Evolutionary conservation across 805 yeast genomes (phyloP), one percentile per base, ranked within the genome.

Genomic region (Pichia ethanolica): DNA sequence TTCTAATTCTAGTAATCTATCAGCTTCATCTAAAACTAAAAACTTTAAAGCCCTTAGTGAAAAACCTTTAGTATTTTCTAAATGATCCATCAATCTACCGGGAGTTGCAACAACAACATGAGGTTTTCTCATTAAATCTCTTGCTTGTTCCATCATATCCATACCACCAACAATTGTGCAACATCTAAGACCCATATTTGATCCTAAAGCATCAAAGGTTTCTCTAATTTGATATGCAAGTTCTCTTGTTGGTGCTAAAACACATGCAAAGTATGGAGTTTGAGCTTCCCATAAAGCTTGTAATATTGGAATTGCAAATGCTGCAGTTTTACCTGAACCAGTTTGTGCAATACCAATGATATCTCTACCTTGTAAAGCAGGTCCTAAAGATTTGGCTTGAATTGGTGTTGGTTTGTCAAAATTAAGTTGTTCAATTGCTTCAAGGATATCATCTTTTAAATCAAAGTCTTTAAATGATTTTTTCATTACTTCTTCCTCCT

Each of bases 281-380:
- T 91, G 96, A 30, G 83, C 89, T 48, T 88, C 81, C 89, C 96
- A 90, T 44, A 93, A 72, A 1, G 88, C 82, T 65, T 93, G 97
- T 34, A 93, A 73, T 42, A 93, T 88, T 1, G 99, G 99, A 46
- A 93, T 81, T 8, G 98, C 97, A 73, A 93, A 93, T 0, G 99
- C 99, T 0, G 98, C 99, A 0, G 99, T 93, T 67, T 91, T 91
- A 55, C 99, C 99, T 5, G 97, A 88, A 42, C 99, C 99, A 0
- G 99, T 91, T 62, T 91, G 97, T 0, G 99, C 99, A 53, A 91
- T 75, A 12, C 99, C 99, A 61, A 91, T 89, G 43, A 91, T 83
- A 69, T 91, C 99, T 56, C 89, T 81, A 4, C 97, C 97, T 56
- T 84, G 80, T 20, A 93, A 69, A 4, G 96, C 97, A 56, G 86